Conservation (phyloP, 2,329 filamentous ascomycete species). For the Aureobasidium sp. region DNA sequence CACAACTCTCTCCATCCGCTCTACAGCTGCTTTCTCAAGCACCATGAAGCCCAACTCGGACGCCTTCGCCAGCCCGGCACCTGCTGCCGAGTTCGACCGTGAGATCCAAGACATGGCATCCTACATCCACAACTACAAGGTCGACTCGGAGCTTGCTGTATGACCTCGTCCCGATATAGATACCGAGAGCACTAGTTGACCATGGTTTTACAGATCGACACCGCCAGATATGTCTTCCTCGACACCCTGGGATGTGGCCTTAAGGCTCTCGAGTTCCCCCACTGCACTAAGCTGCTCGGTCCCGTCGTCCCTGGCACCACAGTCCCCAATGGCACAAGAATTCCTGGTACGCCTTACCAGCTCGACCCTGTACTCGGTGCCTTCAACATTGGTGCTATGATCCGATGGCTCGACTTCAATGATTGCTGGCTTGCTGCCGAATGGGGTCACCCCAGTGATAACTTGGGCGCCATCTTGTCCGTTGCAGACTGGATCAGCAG, state of each 20-base stretch:
- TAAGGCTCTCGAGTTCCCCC: conserved; percentile 88
- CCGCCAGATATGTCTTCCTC: conserved; percentile 90
- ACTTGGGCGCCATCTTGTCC: conserved; percentile 90
- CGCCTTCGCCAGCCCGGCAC: conserved; percentile 22
- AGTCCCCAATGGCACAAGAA: conserved; percentile 84
- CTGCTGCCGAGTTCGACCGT: conserved; percentile 56
- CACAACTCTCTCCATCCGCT: conserved; percentile 13
- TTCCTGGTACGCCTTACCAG: conserved; percentile 87
- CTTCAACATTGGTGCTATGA: conserved; percentile 99
- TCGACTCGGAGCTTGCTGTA: conserved; percentile 89
- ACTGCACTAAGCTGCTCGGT: conserved; percentile 90
- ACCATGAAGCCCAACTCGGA: conserved; percentile 23
- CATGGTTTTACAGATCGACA: conserved; percentile 63
- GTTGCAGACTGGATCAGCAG: conserved; percentile 97
- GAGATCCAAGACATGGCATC: conserved; percentile 92
- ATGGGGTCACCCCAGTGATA: conserved; percentile 98
- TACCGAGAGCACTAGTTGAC: not conserved
- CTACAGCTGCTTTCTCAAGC: conserved; percentile 22
- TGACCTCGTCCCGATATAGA: conserved; percentile 25
- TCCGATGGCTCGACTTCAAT: conserved; percentile 99
- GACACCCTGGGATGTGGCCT: conserved; percentile 96
- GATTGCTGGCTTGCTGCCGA: conserved; percentile 99
- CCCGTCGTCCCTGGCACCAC: conserved; percentile 83
- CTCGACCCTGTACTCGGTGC: conserved; percentile 92
- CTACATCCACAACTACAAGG: conserved; percentile 87